Percentiles rank a stretch among this genome's conserved stretches.
These are phyloP conservation scores for Ustilago loliicola DNA, from an alignment of 1,284 basidiomycete genomes.

Conservation along the genomic window DNA sequence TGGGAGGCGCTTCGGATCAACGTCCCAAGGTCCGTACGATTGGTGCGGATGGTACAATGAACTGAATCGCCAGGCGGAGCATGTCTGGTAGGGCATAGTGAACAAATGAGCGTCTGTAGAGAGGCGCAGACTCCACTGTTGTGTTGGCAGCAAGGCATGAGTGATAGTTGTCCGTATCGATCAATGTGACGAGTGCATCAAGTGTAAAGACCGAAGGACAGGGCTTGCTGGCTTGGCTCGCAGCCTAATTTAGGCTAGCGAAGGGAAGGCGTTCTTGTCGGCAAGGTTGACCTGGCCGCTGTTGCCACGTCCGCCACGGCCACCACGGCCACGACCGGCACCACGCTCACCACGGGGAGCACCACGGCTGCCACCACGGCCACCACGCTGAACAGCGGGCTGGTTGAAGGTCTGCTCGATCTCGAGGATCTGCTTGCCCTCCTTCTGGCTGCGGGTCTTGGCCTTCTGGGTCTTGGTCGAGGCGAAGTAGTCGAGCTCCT, in stretches of 20 bases:
- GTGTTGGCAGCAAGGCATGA: constrained; percentile 12
- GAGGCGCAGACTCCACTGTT: constrained; percentile 9
- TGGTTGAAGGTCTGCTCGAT: constrained; percentile 66
- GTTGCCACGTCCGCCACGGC: constrained; percentile 75
- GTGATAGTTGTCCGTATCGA: constrained; percentile 1
- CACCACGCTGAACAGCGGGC: constrained; percentile 56
- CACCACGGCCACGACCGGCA: constrained; percentile 67
- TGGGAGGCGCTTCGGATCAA: constrained; percentile 2
- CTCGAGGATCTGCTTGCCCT: constrained; percentile 66
- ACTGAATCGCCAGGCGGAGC: constrained; percentile 13
- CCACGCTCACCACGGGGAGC: constrained; percentile 56
- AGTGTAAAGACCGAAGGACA: constrained; percentile 13
- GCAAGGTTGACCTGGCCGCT: constrained; percentile 75
- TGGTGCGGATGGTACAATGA: constrained; percentile 9
- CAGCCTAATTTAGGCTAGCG: constrained; percentile 58
- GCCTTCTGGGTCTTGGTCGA: constrained; percentile 56
- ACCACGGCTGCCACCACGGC: constrained; percentile 51
- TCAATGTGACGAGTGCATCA: constrained; percentile 13
- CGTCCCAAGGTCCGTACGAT: constrained; percentile 14
- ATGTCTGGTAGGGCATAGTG: not conserved
- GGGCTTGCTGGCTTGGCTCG: constrained; percentile 23
- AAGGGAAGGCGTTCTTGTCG: constrained; percentile 69
- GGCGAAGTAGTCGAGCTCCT: constrained; percentile 64
- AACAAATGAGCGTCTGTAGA: constrained; percentile 13
- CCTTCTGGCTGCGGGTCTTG: constrained; percentile 51